Percentiles rank a stretch among this genome's conserved stretches.
phyloP scores from a whole-genome alignment of 2,329 filamentous ascomycete species.

The Aureobasidium zeae region DNA sequence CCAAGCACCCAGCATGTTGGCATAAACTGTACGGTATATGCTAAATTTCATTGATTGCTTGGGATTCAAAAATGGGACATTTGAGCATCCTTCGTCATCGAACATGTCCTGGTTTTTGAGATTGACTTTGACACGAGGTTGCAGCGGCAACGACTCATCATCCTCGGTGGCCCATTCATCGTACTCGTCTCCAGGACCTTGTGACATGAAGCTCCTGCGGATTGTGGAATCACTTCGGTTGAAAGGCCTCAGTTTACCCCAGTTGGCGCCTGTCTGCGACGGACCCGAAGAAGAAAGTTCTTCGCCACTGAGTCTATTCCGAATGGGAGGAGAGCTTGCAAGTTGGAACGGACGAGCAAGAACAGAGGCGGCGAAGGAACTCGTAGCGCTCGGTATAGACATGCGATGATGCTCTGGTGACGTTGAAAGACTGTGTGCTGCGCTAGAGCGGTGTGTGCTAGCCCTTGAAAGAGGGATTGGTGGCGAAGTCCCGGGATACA shows the following conservation, averaged over 20 bases:
- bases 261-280: slow-evolving; percentile 35
- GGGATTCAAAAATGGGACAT: slow-evolving; percentile 42
- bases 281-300: slow-evolving; percentile 36
- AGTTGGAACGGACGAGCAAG: slow-evolving; percentile 33
- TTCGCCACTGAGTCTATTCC: slow-evolving; percentile 27
- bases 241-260: slow-evolving; percentile 32
- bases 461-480: slow-evolving; percentile 35
- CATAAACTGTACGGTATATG: slow-evolving; percentile 49
- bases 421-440: slow-evolving; percentile 35
- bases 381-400: slow-evolving; percentile 29
- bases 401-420: slow-evolving; percentile 33
- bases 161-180: slow-evolving; percentile 29
- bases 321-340: slow-evolving; percentile 30
- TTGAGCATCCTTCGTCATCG: slow-evolving; percentile 41
- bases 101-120: slow-evolving; percentile 50
- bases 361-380: slow-evolving; percentile 33
- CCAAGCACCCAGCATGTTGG: slow-evolving; percentile 51
- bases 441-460: slow-evolving; percentile 30
- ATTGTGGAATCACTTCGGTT: slow-evolving; percentile 26
- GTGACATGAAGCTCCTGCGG: slow-evolving; percentile 20
- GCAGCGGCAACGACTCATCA: slow-evolving; percentile 28
- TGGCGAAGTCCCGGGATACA: slow-evolving; percentile 45
- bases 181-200: slow-evolving; percentile 21
- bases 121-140: slow-evolving; percentile 38
- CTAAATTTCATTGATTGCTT: slow-evolving; percentile 40